Base-by-base conservation (phyloP, 2,329 filamentous ascomycete species). In the Nigrospora oryzae region DNA sequence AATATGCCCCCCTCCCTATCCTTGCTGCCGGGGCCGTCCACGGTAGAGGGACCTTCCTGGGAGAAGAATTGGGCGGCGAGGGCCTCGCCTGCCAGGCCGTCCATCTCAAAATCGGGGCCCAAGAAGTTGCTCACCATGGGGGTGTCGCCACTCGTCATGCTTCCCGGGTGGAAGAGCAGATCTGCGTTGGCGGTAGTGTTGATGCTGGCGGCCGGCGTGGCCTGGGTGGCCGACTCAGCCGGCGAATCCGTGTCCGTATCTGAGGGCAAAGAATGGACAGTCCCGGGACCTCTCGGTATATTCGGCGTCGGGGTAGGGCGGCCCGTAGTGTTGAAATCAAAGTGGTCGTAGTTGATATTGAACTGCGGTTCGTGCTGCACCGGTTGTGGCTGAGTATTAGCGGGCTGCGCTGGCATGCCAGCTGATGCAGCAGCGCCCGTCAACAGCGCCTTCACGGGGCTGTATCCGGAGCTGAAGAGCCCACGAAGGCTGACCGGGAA, bases 401-500 rank as follows among this genome's bases (percentile, higher is more conserved):
- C 30, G 3, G 17, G 17, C 11, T 40, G 36, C 12, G 15, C 30
- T 19, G 36, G 2, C 17, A 40, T 5, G 28, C 32, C 23, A 28
- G 17, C 39, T 36, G 36, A 10, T 40, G 30, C 23, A 17, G 38
- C 48, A 3, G 46, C 41, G 37, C 40, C 49, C 13, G 56, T 54
- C 11, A 64, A 59, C 12, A 66, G 56, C 0, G 56, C 53, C 38
- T 59, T 56, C 31, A 65, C 54, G 10, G 65, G 60, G 43, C 61
- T 66, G 38, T 62, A 61, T 28, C 65, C 63, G 4, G 62, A 59
- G 0, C 62, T 59, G 49, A 69, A 67, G 2, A 69, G 51, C 3
- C 60, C 60, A 10, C 64, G 60, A 4, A 69, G 54, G 30, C 62
- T 65, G 8, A 62, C 63, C 1, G 66, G 65, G 34, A 70, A 68